Evolutionary conservation across 345 rosid genomes (phyloP), one percentile per base, ranked within the genome.

Genomic region (Salix arbutifolia): DNA sequence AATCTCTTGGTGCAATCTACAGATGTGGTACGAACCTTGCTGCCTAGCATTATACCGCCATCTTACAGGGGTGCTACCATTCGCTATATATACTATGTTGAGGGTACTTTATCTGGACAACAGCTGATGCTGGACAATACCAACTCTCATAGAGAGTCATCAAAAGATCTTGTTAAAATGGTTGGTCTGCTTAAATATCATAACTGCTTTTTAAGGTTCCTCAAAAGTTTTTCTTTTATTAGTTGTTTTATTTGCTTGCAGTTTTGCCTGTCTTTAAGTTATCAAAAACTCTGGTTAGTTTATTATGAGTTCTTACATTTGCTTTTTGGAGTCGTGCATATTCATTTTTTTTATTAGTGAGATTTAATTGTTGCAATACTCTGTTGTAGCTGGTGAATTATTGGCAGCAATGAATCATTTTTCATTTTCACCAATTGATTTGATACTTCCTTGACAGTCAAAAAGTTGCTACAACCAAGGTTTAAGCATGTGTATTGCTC

Each of bases 1-100:
- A 74, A 35, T 67, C 70, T 38, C 56, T 78, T 67, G 25, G 69
- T 46, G 46, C 53, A 73, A 70, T 85, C 14, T 84, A 72, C 90
- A 96, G 99, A 90, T 80, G 80, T 89, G 71, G 89, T 93, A 70
- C 88, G 97, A 67, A 84, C 89, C 81, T 81, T 73, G 80, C 87
- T 96, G 78, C 97, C 99, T 35, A 80, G 77, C 70, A 74, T 89
- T 70, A 79, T 96, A 86, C 99, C 97, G 23, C 99, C 99, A 67
- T 91, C 97, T 44, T 96, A 89, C 78, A 89, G 81, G 78, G 99
- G 99, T 77, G 81, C 94, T 68, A 89, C 98, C 48, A 79, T 93
- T 84, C 96, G 99, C 74, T 96, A 93, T 80, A 70, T 91, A 60
- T 96, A 93, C 88, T 96, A 89, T 76, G 83, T 96, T 40, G 90